phyloP scores from a whole-genome alignment of 192 early-diverging fungal genomes.

The Funneliformis geosporum region DNA sequence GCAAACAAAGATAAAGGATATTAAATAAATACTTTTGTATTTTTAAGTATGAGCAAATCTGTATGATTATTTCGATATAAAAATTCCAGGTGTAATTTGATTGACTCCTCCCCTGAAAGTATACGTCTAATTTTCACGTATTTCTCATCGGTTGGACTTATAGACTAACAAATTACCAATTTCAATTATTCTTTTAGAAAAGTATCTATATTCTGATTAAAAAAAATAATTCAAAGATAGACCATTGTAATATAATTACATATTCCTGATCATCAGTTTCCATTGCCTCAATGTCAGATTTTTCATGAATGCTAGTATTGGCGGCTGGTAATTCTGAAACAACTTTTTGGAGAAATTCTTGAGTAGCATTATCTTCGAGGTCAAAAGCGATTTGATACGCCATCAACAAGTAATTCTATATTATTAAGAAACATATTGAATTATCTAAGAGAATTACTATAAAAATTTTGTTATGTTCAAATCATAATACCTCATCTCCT shows the following conservation, averaged over 20 bases:
- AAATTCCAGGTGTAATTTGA: constrained; percentile 93
- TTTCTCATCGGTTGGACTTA: constrained; percentile 30
- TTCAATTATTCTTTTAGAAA: background rate
- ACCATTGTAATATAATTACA: background rate
- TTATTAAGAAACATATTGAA: background rate
- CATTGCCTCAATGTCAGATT: constrained; percentile 15
- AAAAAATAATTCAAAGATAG: background rate
- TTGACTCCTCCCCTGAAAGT: constrained; percentile 87
- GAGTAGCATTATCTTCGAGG: constrained; percentile 93
- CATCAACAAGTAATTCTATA: constrained; percentile 64
- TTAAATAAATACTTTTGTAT: constrained; percentile 65
- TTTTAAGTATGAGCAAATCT: constrained; percentile 94
- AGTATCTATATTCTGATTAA: background rate
- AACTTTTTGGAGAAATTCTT: constrained; percentile 92
- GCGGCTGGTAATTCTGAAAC: constrained; percentile 56
- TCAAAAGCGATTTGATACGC: constrained; percentile 99
- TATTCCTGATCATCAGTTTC: constrained; percentile 27
- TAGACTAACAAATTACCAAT: constrained; percentile 1
- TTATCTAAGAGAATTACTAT: background rate
- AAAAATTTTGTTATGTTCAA: background rate
- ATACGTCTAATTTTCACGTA: constrained; percentile 74
- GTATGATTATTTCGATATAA: constrained; percentile 94
- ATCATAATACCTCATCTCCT: constrained; percentile 52
- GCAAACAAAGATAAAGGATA: background rate
- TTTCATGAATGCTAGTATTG: constrained; percentile 28